Percentiles rank a stretch among this genome's conserved stretches.
phyloP scores from a whole-genome alignment of 2,329 filamentous ascomycete species.

The Arachnomyces sp. region DNA sequence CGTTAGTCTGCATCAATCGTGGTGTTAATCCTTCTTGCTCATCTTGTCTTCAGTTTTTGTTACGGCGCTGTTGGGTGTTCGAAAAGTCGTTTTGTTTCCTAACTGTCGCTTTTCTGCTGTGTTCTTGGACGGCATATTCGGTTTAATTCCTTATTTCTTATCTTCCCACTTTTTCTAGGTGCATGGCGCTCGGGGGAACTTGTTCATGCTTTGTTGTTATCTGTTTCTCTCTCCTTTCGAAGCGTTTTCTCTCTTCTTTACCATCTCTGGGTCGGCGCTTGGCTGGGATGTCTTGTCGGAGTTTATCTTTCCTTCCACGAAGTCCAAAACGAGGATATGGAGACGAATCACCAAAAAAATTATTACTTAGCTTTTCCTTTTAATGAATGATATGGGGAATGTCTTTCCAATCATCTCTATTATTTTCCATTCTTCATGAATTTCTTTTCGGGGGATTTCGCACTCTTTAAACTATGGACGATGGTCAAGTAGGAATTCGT shows the following conservation, averaged over 20 bases:
- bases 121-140: slow-evolving; percentile 1
- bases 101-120: slow-evolving; percentile 4
- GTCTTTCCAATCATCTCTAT: no score
- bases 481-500: background rate
- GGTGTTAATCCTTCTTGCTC: no score
- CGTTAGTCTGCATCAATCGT: no score
- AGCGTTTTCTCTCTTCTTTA: slow-evolving; percentile 2
- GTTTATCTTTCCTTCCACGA: background rate
- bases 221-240: slow-evolving; percentile 9
- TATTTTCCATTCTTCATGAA: no score
- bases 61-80: no score
- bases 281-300: background rate
- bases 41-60: no score
- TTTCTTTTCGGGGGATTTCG: no score
- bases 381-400: no score
- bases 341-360: no score
- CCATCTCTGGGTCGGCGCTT: background rate
- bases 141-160: background rate
- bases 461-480: background rate
- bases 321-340: no score
- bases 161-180: slow-evolving; percentile 2
- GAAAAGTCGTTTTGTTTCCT: background rate
- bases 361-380: no score
- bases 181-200: slow-evolving; percentile 9
- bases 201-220: slow-evolving; percentile 8